Evolutionary conservation across 495 filamentous ascomycete genomes (phyloP), one percentile per base, ranked within the genome.

Genomic region (Amphirosellinia nigrospora): DNA sequence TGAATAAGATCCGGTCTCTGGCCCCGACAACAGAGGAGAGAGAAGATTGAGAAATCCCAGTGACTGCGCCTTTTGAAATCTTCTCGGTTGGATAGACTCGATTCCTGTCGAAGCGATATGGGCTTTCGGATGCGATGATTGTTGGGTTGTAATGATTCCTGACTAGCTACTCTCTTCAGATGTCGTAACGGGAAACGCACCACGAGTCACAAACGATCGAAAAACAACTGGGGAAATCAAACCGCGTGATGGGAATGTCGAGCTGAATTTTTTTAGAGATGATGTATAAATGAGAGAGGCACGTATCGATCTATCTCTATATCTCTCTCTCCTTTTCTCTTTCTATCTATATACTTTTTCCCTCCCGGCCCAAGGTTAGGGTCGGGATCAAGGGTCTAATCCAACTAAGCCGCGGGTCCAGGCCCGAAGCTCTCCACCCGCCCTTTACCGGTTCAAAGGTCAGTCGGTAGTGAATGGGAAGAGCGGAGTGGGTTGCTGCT

Each of bases 381-480:
- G 63, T 53, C 34, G 34, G 63, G 63, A 65, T 65, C 63, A 58
- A 64, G 63, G 63, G 34, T 65, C 45, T 34, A 10, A 7, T 15
- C 32, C 11, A 28, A 53, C 45, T 34, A 10, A 7, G 26, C 32
- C 11, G 21, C 23, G 39, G 60, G n/a, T 58, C 60, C 39, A n/a
- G 23, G 23, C 23, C 15, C 39, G 10, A 4, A 21, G 55, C 55
- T 36, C 45, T 65, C 63, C 63, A 65, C 63, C 39, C 30, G 62
- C 45, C 39, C 16, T 50, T 36, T 16, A 64, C 19, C 23, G 21
- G 32, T 16, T 52, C 28, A 21, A 65, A 50, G 10, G 10, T 52
- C 19, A 9, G 23, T 52, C 2, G 2, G 11, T 26, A 13, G 48
- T 43, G 1, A 11, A 28, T 10, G 1, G 48, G 48, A 26, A 13